These are phyloP conservation scores for Talaromyces islandicus DNA, from an alignment of 2,329 filamentous ascomycete species.

Conservation along the genomic window DNA sequence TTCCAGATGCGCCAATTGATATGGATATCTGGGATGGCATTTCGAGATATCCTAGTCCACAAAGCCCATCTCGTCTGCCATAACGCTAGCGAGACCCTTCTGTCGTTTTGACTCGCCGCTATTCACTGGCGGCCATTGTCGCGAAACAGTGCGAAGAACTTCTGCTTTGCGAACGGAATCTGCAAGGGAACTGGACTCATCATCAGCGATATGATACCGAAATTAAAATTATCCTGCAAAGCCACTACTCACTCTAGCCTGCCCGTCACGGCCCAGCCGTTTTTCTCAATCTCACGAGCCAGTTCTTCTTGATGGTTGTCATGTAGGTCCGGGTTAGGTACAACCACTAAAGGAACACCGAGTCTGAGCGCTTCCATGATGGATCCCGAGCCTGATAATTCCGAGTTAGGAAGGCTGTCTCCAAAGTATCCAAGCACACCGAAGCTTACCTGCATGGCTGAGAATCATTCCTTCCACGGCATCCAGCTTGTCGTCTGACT, in stretches of 20 bases:
- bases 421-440: neutral
- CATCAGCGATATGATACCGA: neutral
- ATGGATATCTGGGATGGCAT: neutral
- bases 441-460: slow-evolving; percentile 71
- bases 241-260: slow-evolving; percentile 49
- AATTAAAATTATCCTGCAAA: slow-evolving; percentile 8
- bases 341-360: slow-evolving; percentile 73
- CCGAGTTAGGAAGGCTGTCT: neutral
- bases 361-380: slow-evolving; percentile 76
- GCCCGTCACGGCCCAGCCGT: slow-evolving; percentile 72
- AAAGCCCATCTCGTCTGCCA: slow-evolving; percentile 54
- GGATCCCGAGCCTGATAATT: slow-evolving; percentile 70
- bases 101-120: slow-evolving; percentile 37
- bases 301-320: slow-evolving; percentile 91
- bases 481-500: slow-evolving; percentile 37
- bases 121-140: slow-evolving; percentile 47
- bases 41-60: slow-evolving; percentile 35
- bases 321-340: slow-evolving; percentile 75
- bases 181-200: slow-evolving; percentile 24
- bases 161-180: slow-evolving; percentile 46
- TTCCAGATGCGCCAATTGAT: neutral
- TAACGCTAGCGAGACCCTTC: slow-evolving; percentile 44
- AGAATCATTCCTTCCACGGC: slow-evolving; percentile 65
- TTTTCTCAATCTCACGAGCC: slow-evolving; percentile 65
- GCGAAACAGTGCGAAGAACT: slow-evolving; percentile 35